These are phyloP conservation scores for Francoa sonchifolia DNA, from an alignment of 441 rosid species.

Conservation along the genomic window DNA sequence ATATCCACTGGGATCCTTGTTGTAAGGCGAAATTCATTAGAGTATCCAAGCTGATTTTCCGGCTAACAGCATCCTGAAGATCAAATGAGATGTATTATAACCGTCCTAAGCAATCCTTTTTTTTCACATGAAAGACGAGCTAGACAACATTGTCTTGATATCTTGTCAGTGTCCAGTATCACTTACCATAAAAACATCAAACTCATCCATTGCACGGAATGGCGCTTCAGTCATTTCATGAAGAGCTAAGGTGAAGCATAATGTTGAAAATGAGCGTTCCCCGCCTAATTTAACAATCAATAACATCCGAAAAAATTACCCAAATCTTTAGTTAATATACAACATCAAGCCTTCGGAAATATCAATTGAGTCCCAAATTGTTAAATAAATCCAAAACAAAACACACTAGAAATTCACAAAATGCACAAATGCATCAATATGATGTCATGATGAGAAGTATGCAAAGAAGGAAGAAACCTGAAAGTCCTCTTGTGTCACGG, in stretches of 20 bases:
- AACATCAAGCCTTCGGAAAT: too few species aligned
- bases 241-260: slow-evolving; percentile 89
- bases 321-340: too few species aligned
- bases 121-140: not conserved
- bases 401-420: slow-evolving; percentile 1
- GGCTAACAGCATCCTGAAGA: slow-evolving; percentile 85
- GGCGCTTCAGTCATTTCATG: slow-evolving; percentile 92
- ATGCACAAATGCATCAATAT: too few species aligned
- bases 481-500: slow-evolving; percentile 89
- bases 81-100: slow-evolving; percentile 8
- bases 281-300: slow-evolving; percentile 43
- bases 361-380: too few species aligned
- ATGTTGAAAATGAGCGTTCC: slow-evolving; percentile 94
- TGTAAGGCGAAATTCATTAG: slow-evolving; percentile 74
- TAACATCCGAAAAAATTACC: not conserved
- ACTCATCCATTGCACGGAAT: slow-evolving; percentile 98
- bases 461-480: slow-evolving; percentile 40
- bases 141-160: slow-evolving; percentile 1
- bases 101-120: not conserved
- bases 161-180: slow-evolving; percentile 1
- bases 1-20: slow-evolving; percentile 89
- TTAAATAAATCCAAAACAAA: too few species aligned
- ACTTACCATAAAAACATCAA: slow-evolving; percentile 92
- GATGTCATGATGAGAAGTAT: too few species aligned
- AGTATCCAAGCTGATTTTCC: slow-evolving; percentile 88